Evolutionary conservation across 2,329 filamentous ascomycete genomes (phyloP), one percentile per base, ranked within the genome.

Genomic region (Plectosphaerella sp.): DNA sequence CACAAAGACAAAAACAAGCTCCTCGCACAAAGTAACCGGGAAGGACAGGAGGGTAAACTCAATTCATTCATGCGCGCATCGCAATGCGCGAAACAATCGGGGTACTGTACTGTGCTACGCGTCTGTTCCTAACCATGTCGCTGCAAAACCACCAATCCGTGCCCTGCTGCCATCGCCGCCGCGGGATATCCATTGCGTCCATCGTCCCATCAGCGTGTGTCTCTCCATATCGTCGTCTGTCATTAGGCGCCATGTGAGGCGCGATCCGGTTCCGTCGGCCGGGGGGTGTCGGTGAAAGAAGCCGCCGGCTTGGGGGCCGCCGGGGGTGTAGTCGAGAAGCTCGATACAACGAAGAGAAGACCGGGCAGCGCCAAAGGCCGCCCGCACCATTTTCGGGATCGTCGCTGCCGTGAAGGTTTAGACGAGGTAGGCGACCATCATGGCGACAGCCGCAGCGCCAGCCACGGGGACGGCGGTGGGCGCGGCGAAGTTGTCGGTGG

Each of bases 341-440:
- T 57, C 49, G 56, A 57, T 58, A 58, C 56, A 58, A 42, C 52
- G 54, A 58, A 54, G 50, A 47, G 56, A 58, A 58, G 47, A 50
- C 14, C 14, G 39, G 24, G 39, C 37, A 22, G 41, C n/a, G 10
- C 16, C 41, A 16, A 43, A 10, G n/a, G 41, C 16, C 41, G 16
- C 41, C 41, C n/a, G 16, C 41, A 20, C 41, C 16, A 18, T 18
- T 18, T 20, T 43, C 48, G 24, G 25, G 25, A 22, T 18, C 35
- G 16, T 33, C 28, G 28, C 28, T 3, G 20, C 35, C 33, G 12
- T 8, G 16, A 10, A 1, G 24, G 12, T 5, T 49, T 74, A 81
- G 61, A 82, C 63, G 57, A 80, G 64, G 59, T 76, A 78, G 57
- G 78, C 79, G 55, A 82, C 66, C 45, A 82, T 62, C 45, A 78